Conservation (phyloP, 139 green algal species). For the Chloropicon primus region DNA sequence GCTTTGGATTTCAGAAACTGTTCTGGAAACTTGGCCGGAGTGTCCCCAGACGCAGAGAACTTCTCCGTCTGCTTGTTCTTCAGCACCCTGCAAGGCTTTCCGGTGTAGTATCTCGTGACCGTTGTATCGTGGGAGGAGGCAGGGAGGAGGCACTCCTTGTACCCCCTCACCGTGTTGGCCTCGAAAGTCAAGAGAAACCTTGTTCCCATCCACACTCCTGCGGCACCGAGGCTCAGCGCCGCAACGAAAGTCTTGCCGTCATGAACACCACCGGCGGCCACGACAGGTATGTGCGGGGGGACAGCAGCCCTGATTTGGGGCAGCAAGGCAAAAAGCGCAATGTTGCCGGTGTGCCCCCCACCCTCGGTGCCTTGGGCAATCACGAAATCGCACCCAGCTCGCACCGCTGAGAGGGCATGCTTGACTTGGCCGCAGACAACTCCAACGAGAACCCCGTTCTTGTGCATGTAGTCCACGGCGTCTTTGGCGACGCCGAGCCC, state of each 20-base stretch:
- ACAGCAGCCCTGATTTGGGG: neutral
- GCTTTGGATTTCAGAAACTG: neutral
- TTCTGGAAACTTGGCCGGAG: neutral
- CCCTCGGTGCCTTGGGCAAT: neutral
- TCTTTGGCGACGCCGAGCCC: neutral
- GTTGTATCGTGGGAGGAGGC: neutral
- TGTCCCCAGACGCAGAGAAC: neutral
- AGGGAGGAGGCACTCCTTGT: neutral
- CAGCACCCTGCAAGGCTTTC: neutral
- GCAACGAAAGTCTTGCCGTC: neutral
- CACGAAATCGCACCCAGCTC: neutral
- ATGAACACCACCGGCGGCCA: neutral
- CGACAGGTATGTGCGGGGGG: neutral
- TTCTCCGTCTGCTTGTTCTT: neutral
- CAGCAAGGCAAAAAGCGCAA: neutral
- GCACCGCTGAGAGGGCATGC: neutral
- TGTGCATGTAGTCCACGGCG: neutral
- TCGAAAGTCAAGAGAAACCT: neutral
- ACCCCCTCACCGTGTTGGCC: neutral
- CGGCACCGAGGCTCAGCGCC: neutral
- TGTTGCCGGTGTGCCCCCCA: neutral
- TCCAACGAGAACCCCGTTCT: neutral
- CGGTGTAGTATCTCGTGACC: neutral
- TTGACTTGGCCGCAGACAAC: neutral
- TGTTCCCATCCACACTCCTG: neutral